These are phyloP conservation scores for Hanseniaspora lindneri DNA, from an alignment of 805 yeast genomes.

Conservation along the genomic window DNA sequence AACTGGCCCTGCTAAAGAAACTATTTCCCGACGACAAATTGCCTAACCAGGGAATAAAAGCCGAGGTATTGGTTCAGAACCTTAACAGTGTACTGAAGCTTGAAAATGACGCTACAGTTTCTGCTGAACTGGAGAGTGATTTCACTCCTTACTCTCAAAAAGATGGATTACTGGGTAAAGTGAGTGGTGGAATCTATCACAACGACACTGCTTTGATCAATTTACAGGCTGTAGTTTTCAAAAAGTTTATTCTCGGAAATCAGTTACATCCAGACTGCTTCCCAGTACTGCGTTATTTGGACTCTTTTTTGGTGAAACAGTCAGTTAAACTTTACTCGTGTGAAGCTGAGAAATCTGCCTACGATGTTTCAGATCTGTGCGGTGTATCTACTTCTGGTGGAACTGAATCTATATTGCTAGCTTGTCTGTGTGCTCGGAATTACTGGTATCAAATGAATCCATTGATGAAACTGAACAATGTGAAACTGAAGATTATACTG, in stretches of 20 bases:
- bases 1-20: not conserved
- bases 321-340: slow-evolving; percentile 50
- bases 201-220: slow-evolving; percentile 72
- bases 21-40: slow-evolving; percentile 24
- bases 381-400: slow-evolving; percentile 93
- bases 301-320: slow-evolving; percentile 88
- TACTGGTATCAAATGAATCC: slow-evolving; percentile 35
- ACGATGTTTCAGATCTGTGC: slow-evolving; percentile 28
- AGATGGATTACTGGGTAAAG: slow-evolving; percentile 41
- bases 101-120: not conserved
- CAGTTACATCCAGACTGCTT: slow-evolving; percentile 95
- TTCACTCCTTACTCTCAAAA: slow-evolving; percentile 48
- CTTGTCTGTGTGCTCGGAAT: slow-evolving; percentile 82
- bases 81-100: slow-evolving; percentile 31
- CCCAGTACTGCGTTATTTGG: slow-evolving; percentile 95
- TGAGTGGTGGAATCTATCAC: slow-evolving; percentile 93
- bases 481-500: slow-evolving; percentile 73
- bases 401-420: slow-evolving; percentile 77
- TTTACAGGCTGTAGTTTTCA: slow-evolving; percentile 67
- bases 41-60: slow-evolving; percentile 50
- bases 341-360: not conserved
- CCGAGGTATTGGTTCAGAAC: slow-evolving; percentile 37
- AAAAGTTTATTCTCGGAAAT: slow-evolving; percentile 72
- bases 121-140: slow-evolving; percentile 26
- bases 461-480: slow-evolving; percentile 38